Percentiles rank a stretch among this genome's conserved stretches.
Conservation (phyloP, 768 basidiomycete genomes). For the Pulveroboletus sp. region DNA sequence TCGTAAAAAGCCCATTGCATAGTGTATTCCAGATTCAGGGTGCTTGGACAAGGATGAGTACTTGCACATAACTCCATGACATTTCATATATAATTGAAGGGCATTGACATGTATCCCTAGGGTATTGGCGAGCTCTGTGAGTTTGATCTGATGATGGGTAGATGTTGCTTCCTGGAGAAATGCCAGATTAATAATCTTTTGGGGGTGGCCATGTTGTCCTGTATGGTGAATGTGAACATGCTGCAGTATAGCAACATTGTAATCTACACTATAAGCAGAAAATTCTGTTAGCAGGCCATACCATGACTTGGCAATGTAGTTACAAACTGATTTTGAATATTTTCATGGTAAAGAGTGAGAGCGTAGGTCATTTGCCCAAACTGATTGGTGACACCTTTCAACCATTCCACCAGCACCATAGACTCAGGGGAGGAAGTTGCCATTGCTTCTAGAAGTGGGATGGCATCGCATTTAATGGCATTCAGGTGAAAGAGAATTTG, state of each 20-base stretch:
- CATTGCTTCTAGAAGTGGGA: background rate
- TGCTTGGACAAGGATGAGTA: constrained; percentile 11
- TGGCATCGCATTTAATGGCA: background rate
- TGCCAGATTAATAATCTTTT: background rate
- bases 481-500: background rate
- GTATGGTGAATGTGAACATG: background rate
- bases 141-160: constrained; percentile 6
- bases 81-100: constrained; percentile 5
- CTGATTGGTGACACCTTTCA: background rate
- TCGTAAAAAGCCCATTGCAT: background rate
- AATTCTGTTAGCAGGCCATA: background rate
- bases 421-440: background rate
- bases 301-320: background rate
- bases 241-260: background rate
- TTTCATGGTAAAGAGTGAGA: background rate
- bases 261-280: background rate
- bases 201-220: background rate
- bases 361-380: background rate
- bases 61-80: background rate
- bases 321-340: background rate
- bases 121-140: constrained; percentile 5
- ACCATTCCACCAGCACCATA: background rate
- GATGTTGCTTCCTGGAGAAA: constrained; percentile 5
- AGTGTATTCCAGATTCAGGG: background rate
- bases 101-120: constrained; percentile 11